Conservation (phyloP, 768 basidiomycete species). For the Lentinula sp. region DNA sequence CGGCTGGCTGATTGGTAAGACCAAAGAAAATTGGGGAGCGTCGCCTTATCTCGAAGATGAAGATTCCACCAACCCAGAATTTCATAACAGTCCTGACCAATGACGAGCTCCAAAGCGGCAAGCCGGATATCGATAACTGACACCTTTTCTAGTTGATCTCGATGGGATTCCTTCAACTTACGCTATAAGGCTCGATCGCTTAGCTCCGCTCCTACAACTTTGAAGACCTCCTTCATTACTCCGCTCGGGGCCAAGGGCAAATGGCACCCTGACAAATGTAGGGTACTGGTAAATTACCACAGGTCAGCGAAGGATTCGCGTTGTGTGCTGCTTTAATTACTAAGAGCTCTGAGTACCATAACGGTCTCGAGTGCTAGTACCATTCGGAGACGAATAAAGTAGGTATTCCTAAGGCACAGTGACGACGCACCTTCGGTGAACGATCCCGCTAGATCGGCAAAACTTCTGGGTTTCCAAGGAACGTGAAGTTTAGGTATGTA, state of each 20-base stretch:
- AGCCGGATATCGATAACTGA: too few relatives aligned
- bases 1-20: too few relatives aligned
- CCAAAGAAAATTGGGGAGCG: too few relatives aligned
- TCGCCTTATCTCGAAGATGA: too few relatives aligned
- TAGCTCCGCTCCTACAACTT: not conserved
- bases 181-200: not conserved
- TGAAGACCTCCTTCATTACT: not conserved
- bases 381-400: too few relatives aligned
- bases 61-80: too few relatives aligned
- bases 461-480: not conserved
- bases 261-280: not conserved
- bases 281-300: not conserved
- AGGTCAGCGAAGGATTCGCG: not conserved
- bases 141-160: not conserved
- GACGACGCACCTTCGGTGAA: too few relatives aligned
- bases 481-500: not conserved
- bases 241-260: not conserved
- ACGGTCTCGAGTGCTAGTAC: too few relatives aligned
- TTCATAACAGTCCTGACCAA: too few relatives aligned
- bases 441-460: not conserved
- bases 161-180: not conserved
- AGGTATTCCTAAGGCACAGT: too few relatives aligned
- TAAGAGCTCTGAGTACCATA: too few relatives aligned
- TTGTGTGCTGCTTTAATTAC: not conserved
- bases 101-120: too few relatives aligned